Evolutionary conservation across 176 grass and related monocot genomes (phyloP).

Genomic region (Areca catechu): DNA sequence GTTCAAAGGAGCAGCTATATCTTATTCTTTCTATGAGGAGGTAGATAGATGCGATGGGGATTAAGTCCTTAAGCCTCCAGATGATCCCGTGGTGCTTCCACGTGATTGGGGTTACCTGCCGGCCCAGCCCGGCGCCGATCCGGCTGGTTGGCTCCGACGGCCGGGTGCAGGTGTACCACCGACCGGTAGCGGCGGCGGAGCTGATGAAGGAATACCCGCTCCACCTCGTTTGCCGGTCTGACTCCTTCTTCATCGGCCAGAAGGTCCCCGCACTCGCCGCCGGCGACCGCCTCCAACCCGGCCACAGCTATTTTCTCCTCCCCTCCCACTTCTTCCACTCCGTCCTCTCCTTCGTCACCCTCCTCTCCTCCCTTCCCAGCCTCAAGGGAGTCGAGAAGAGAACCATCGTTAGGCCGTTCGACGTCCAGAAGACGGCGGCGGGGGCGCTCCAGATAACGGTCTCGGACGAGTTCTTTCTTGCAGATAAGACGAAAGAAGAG

Average conservation of each 20-base stretch:
- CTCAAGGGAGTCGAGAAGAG: conserved; percentile 4
- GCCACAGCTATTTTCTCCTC: conserved; percentile 77
- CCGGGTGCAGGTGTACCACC: conserved; percentile 34
- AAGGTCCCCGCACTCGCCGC: conserved; percentile 53
- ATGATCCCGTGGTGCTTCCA: conserved; percentile 50
- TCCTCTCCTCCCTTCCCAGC: conserved; percentile 53
- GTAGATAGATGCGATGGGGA: conserved; percentile 25
- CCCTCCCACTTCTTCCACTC: conserved; percentile 85
- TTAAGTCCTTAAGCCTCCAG: conserved; percentile 56
- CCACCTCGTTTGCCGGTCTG: conserved; percentile 82
- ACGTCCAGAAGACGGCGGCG: conserved; percentile 50
- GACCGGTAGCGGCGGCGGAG: conserved; percentile 56
- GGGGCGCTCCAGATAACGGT: conserved; percentile 73
- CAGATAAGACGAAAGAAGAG: neutral
- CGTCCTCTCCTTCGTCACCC: conserved; percentile 77
- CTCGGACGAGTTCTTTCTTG: conserved; percentile 45
- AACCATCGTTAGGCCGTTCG: conserved; percentile 40
- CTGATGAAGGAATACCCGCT: conserved; percentile 70
- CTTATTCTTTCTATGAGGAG: too few relatives aligned
- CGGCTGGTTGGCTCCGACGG: conserved; percentile 57
- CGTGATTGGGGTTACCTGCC: conserved; percentile 16
- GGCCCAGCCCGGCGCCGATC: conserved; percentile 20
- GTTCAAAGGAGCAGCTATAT: too few relatives aligned
- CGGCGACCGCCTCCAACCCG: conserved; percentile 42
- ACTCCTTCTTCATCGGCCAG: conserved; percentile 77